phyloP scores from a whole-genome alignment of 148 eudicot species.

The Chenopodium formosanum region DNA sequence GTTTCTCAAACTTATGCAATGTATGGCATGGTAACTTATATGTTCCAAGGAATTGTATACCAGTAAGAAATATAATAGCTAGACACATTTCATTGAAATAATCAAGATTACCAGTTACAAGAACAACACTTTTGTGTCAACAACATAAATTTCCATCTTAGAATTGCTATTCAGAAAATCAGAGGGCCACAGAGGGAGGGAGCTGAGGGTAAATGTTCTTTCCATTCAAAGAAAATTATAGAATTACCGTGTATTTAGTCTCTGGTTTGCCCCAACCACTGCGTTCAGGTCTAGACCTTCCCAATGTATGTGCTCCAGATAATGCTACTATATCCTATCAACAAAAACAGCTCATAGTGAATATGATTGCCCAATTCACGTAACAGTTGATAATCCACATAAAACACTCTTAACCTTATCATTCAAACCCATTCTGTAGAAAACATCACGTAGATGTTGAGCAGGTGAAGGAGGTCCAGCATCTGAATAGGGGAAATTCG shows the following conservation, averaged over 20 bases:
- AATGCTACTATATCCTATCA: slow-evolving; percentile 91
- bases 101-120: neutral
- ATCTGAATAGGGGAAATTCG: slow-evolving; percentile 42
- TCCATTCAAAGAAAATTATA: neutral
- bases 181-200: neutral
- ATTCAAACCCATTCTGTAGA: slow-evolving; percentile 89
- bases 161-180: neutral
- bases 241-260: slow-evolving; percentile 86
- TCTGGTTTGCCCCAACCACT: slow-evolving; percentile 99
- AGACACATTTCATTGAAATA: neutral
- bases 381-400: neutral
- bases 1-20: neutral
- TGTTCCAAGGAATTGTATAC: neutral
- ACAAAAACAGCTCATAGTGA: slow-evolving; percentile 23
- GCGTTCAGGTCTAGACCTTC: slow-evolving; percentile 97
- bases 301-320: slow-evolving; percentile 96
- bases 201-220: neutral
- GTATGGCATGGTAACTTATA: neutral
- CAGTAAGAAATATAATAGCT: neutral
- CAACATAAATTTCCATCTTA: neutral
- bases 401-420: slow-evolving; percentile 60
- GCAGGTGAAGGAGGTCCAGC: slow-evolving; percentile 99
- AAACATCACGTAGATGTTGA: slow-evolving; percentile 87
- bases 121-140: neutral
- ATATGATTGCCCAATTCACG: slow-evolving; percentile 18